Conservation (phyloP, 108 stramenopile genomes). For the Cyclotella cryptica region DNA sequence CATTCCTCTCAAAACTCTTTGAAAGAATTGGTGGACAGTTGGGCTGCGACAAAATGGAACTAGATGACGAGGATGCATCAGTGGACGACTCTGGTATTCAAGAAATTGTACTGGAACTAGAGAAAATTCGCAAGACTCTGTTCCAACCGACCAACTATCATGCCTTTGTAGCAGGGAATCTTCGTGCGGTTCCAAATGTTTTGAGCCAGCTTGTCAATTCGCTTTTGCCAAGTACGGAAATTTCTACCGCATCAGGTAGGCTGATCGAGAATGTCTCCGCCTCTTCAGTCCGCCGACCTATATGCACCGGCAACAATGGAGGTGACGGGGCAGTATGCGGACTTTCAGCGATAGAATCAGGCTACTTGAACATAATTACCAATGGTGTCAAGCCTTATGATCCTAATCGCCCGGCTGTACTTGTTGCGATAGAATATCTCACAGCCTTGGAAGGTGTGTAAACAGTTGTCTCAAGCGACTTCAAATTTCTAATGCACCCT, state of each 20-base stretch:
- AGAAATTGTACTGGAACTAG: conserved; percentile 39
- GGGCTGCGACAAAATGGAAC: conserved; percentile 17
- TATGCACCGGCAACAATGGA: conserved; percentile 10
- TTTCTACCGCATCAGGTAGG: conserved; percentile 13
- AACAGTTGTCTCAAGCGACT: background rate
- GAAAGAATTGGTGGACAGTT: conserved; percentile 15
- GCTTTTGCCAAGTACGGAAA: conserved; percentile 5
- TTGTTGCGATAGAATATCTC: conserved; percentile 58
- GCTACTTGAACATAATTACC: conserved; percentile 40
- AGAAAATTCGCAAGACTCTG: conserved; percentile 34
- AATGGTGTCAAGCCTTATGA: conserved; percentile 48
- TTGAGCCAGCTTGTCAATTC: conserved; percentile 35
- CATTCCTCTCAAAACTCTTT: conserved; percentile 45
- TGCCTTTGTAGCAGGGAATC: conserved; percentile 53
- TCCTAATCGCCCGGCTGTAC: conserved; percentile 41
- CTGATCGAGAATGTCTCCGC: conserved; percentile 52
- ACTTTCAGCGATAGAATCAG: conserved; percentile 50
- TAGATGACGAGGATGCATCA: background rate
- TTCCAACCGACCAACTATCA: conserved; percentile 52
- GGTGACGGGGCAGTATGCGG: conserved; percentile 45
- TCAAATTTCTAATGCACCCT: background rate
- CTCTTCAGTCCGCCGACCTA: conserved; percentile 39
- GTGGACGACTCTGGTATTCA: conserved; percentile 23
- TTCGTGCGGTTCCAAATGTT: conserved; percentile 29
- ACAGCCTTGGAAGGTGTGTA: conserved; percentile 50